These are phyloP conservation scores for Fusarium sp. DNA, from an alignment of 2,329 filamentous ascomycete species.

Conservation along the genomic window DNA sequence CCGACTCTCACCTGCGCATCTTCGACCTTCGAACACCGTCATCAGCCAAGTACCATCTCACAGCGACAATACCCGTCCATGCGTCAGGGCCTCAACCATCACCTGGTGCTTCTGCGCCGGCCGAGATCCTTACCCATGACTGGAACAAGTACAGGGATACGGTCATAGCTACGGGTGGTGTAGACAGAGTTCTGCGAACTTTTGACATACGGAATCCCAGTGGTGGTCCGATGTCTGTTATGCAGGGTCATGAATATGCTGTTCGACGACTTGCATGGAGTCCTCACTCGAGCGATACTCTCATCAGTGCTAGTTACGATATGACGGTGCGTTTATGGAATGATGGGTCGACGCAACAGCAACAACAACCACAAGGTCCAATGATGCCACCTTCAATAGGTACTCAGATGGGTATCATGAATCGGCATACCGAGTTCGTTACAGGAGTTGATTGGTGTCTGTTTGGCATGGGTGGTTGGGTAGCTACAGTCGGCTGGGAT, in stretches of 20 bases:
- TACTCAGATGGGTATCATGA: constrained; percentile 86
- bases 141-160: constrained; percentile 98
- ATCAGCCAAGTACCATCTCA: constrained; percentile 88
- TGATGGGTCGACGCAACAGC: constrained; percentile 65
- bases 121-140: constrained; percentile 92
- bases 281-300: constrained; percentile 88
- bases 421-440: constrained; percentile 92
- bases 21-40: constrained; percentile 92
- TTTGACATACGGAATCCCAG: constrained; percentile 87
- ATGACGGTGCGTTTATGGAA: constrained; percentile 98
- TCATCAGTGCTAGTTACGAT: constrained; percentile 93
- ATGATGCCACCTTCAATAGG: constrained; percentile 62
- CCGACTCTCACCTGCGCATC: constrained; percentile 87
- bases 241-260: constrained; percentile 91
- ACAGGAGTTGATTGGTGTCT: constrained; percentile 98
- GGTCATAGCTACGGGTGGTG: constrained; percentile 86
- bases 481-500: constrained; percentile 94
- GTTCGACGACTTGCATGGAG: constrained; percentile 89
- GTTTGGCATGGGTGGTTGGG: constrained; percentile 95
- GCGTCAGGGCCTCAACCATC: constrained; percentile 64
- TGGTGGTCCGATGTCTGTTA: constrained; percentile 76
- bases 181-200: constrained; percentile 86
- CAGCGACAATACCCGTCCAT: constrained; percentile 85
- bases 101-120: constrained; percentile 63
- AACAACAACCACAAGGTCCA: constrained; percentile 51